A percentile compares a stretch with the other conserved stretches of the same genome.
These are phyloP conservation scores for Hanseniaspora vineae DNA, from an alignment of 805 yeast species.

Conservation along the genomic window DNA sequence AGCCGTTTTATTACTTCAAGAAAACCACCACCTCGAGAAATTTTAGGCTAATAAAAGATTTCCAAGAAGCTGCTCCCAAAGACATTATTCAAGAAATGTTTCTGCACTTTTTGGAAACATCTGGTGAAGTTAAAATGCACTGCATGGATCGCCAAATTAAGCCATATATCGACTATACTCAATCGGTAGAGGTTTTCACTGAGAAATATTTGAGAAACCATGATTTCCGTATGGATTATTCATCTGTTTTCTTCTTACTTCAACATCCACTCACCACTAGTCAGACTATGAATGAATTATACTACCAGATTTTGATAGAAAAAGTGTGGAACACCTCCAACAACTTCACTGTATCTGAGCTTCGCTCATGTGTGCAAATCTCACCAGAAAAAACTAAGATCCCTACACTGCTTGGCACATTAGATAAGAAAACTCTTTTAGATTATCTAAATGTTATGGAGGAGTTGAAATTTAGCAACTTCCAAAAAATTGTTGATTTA, in stretches of 20 bases:
- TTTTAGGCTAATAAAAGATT: conserved; percentile 10
- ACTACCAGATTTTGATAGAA: neutral
- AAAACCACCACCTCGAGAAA: neutral
- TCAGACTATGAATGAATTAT: neutral
- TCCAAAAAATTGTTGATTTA: neutral
- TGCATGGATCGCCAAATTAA: conserved; percentile 8
- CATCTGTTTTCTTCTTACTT: neutral
- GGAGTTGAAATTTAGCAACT: neutral
- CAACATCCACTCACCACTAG: neutral
- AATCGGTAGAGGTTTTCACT: conserved; percentile 9
- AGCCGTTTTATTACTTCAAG: conserved; percentile 19
- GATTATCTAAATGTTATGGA: neutral
- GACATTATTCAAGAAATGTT: neutral
- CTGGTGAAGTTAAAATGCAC: neutral
- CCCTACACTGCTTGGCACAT: too few relatives aligned
- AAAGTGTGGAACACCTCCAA: neutral
- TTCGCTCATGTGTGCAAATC: neutral
- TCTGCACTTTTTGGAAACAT: neutral
- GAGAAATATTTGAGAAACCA: neutral
- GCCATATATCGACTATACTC: conserved; percentile 12
- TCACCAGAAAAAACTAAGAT: neutral
- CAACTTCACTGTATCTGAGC: neutral
- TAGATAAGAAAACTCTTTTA: too few relatives aligned
- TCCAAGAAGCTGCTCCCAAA: conserved; percentile 10
- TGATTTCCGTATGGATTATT: neutral